Percentiles rank a stretch among this genome's conserved stretches.
Evolutionary conservation across 1,139 yeast species (phyloP).

Genomic region (Scheffersomyces insectosa): DNA sequence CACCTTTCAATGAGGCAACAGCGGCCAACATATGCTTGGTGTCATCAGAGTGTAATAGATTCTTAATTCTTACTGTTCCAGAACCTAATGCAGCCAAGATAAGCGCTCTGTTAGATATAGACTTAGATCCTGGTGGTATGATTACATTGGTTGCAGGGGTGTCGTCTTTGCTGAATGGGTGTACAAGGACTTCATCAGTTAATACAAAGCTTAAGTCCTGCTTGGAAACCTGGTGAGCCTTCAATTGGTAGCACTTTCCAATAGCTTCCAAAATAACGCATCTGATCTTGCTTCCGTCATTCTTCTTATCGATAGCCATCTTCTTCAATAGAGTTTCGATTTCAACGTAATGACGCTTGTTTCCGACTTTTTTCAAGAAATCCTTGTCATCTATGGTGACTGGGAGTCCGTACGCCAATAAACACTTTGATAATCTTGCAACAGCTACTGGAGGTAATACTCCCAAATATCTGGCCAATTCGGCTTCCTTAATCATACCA

Average conservation of each 20-base stretch:
- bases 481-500: constrained; percentile 95
- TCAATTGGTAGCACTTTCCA: constrained; percentile 85
- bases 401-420: constrained; percentile 85
- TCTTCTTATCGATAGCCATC: constrained; percentile 96
- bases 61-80: constrained; percentile 81
- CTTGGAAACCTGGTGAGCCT: constrained; percentile 83
- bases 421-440: constrained; percentile 81
- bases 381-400: constrained; percentile 69
- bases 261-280: constrained; percentile 81
- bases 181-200: constrained; percentile 79
- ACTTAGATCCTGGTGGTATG: constrained; percentile 95
- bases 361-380: constrained; percentile 67
- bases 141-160: constrained; percentile 52
- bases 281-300: constrained; percentile 88
- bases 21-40: constrained; percentile 95
- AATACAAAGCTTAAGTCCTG: constrained; percentile 78
- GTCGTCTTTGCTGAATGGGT: constrained; percentile 43
- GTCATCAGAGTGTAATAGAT: constrained; percentile 91
- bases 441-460: constrained; percentile 90
- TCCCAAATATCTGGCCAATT: constrained; percentile 86
- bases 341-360: constrained; percentile 59
- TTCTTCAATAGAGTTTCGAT: constrained; percentile 71
- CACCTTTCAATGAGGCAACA: constrained; percentile 76
- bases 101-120: constrained; percentile 93
- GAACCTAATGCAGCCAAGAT: constrained; percentile 88